phyloP scores from a whole-genome alignment of 345 rosid species.

The Hibiscus tridactylites region DNA sequence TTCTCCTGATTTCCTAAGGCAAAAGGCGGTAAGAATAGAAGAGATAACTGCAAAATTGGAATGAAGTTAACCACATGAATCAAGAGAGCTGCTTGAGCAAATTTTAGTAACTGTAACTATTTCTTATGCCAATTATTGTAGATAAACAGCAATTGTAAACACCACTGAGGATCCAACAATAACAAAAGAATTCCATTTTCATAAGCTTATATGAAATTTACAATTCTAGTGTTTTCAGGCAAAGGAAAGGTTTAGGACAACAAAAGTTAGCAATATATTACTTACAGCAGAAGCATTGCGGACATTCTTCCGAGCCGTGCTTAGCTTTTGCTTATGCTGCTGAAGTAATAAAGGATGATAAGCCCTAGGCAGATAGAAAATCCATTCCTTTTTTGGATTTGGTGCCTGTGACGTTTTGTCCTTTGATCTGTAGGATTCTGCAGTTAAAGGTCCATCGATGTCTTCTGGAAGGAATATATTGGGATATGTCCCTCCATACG shows the following conservation, averaged over 20 bases:
- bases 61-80: background rate
- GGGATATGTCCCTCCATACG: constrained; percentile 71
- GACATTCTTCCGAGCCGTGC: constrained; percentile 39
- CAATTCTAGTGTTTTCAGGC: background rate
- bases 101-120: background rate
- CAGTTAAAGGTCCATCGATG: constrained; percentile 20
- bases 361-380: constrained; percentile 68
- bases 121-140: background rate
- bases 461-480: constrained; percentile 49
- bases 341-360: constrained; percentile 82
- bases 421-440: constrained; percentile 21
- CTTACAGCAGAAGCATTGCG: constrained; percentile 47
- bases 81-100: background rate
- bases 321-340: constrained; percentile 60
- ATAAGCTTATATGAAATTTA: background rate
- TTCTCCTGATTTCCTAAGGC: constrained; percentile 34
- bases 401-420: constrained; percentile 27
- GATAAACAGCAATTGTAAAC: background rate
- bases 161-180: background rate
- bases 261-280: constrained; percentile 11
- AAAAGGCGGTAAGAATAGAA: constrained; percentile 3
- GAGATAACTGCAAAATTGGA: constrained; percentile 3
- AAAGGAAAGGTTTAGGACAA: background rate
- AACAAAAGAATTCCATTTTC: background rate
- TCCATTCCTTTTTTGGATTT: constrained; percentile 46